These are phyloP conservation scores for Pichia nanzhaoensis DNA, from an alignment of 805 yeast genomes.

Conservation along the genomic window DNA sequence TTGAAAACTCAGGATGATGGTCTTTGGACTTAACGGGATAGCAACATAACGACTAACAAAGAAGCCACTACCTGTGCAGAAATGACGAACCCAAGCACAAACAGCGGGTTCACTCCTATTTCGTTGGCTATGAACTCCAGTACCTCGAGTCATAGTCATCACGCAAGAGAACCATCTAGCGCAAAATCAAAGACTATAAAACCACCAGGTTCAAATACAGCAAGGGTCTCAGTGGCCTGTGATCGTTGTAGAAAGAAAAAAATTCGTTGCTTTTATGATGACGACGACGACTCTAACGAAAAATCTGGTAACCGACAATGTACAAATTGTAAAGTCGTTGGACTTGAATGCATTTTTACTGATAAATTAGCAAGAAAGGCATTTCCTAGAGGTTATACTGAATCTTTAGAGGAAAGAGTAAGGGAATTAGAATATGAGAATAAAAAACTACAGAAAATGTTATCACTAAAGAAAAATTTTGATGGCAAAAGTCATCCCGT, in stretches of 20 bases:
- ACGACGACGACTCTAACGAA: constrained; percentile 15
- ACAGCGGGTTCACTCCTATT: too few relatives aligned
- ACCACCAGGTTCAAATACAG: constrained; percentile 59
- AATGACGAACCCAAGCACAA: too few relatives aligned
- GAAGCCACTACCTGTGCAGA: too few relatives aligned
- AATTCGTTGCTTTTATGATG: constrained; percentile 48
- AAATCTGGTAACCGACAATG: constrained; percentile 45
- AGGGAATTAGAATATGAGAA: constrained; percentile 80
- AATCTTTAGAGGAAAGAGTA: constrained; percentile 81
- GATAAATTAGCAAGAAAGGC: constrained; percentile 82
- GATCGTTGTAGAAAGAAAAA: constrained; percentile 82
- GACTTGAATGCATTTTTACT: constrained; percentile 82
- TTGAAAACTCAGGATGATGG: too few relatives aligned
- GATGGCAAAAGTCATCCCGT: background rate
- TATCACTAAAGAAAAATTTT: constrained; percentile 43
- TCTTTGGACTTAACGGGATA: too few relatives aligned
- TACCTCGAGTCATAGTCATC: too few relatives aligned
- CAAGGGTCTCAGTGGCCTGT: constrained; percentile 84
- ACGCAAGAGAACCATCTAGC: constrained; percentile 2
- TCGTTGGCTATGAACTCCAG: too few relatives aligned
- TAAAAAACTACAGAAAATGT: constrained; percentile 53
- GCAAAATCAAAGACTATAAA: constrained; percentile 45
- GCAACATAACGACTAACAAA: too few relatives aligned
- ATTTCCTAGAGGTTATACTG: constrained; percentile 89
- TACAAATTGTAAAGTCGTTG: constrained; percentile 76